Evolutionary conservation across 2,329 filamentous ascomycete genomes (phyloP).

Genomic region (Neofusicoccum cordaticola): DNA sequence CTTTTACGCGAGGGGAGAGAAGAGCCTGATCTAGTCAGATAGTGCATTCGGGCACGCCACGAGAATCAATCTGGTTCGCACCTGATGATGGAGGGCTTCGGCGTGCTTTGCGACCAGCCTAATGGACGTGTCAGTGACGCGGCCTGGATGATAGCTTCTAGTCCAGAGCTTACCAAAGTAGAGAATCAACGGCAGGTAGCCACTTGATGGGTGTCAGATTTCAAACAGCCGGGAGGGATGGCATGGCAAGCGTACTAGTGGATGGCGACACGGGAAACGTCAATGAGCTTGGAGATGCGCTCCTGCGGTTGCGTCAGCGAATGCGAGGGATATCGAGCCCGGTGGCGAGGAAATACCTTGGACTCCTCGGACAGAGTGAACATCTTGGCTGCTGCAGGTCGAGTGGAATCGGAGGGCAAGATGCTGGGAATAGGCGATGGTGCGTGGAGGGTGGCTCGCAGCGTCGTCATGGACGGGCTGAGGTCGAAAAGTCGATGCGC

Average conservation of each 20-base stretch:
- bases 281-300: conserved; percentile 95
- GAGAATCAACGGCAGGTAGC: conserved; percentile 93
- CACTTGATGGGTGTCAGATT: conserved; percentile 54
- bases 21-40: background rate
- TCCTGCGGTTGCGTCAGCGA: conserved; percentile 59
- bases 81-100: conserved; percentile 77
- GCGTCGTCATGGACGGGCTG: conserved; percentile 10
- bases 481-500: conserved; percentile 11
- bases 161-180: conserved; percentile 71
- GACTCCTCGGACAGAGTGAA: conserved; percentile 84
- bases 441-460: background rate
- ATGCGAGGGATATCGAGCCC: background rate
- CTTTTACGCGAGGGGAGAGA: conserved; percentile 9
- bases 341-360: conserved; percentile 62
- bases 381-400: conserved; percentile 40
- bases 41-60: background rate
- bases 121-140: conserved; percentile 16
- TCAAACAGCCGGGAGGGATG: conserved; percentile 7
- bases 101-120: conserved; percentile 95
- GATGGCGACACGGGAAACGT: conserved; percentile 86
- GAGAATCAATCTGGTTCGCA: conserved; percentile 30
- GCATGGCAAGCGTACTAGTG: conserved; percentile 73
- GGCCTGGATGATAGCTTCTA: background rate
- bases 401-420: background rate
- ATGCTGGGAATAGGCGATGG: conserved; percentile 5